phyloP scores from a whole-genome alignment of 2,329 filamentous ascomycete genomes.

The Daldinia eschscholtzii region DNA sequence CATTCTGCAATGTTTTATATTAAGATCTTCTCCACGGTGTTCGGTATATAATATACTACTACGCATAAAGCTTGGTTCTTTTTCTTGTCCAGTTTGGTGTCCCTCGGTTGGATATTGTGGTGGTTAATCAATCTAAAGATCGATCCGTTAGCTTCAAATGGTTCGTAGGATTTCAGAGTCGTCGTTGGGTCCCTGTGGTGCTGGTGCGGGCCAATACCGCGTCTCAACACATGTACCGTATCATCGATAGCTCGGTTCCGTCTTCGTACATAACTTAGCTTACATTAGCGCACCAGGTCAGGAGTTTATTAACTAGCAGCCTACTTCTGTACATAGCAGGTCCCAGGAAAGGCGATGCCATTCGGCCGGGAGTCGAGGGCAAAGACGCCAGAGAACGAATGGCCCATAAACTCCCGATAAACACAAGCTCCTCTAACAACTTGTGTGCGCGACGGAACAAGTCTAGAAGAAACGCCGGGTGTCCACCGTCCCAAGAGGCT shows the following conservation, averaged over 20 bases:
- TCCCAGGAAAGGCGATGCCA: slow-evolving; percentile 18
- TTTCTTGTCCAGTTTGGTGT: not conserved
- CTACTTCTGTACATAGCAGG: not conserved
- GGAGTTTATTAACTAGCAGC: slow-evolving; percentile 16
- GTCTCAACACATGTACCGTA: slow-evolving; percentile 39
- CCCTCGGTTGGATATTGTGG: slow-evolving; percentile 14
- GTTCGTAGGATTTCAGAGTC: slow-evolving; percentile 38
- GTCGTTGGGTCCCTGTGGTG: slow-evolving; percentile 6
- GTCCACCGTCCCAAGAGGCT: slow-evolving; percentile 6
- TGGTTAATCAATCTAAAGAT: slow-evolving; percentile 38
- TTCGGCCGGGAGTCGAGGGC: slow-evolving; percentile 28
- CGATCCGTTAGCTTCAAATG: slow-evolving; percentile 34
- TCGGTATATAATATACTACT: slow-evolving; percentile 9
- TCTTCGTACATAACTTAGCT: slow-evolving; percentile 36
- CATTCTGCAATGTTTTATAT: slow-evolving; percentile 7
- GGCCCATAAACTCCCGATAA: slow-evolving; percentile 16
- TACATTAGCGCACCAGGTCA: slow-evolving; percentile 35
- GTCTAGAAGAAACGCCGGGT: slow-evolving; percentile 6
- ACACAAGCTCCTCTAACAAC: not conserved
- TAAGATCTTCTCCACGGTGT: slow-evolving; percentile 1
- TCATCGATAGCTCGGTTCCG: slow-evolving; percentile 39
- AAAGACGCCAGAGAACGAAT: slow-evolving; percentile 17
- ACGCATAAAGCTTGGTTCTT: slow-evolving; percentile 2
- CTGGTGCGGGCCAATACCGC: slow-evolving; percentile 39
- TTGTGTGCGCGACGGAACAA: slow-evolving; percentile 2